Evolutionary conservation across 2,329 filamentous ascomycete genomes (phyloP).

Genomic region (Erysiphe neolycopersici): DNA sequence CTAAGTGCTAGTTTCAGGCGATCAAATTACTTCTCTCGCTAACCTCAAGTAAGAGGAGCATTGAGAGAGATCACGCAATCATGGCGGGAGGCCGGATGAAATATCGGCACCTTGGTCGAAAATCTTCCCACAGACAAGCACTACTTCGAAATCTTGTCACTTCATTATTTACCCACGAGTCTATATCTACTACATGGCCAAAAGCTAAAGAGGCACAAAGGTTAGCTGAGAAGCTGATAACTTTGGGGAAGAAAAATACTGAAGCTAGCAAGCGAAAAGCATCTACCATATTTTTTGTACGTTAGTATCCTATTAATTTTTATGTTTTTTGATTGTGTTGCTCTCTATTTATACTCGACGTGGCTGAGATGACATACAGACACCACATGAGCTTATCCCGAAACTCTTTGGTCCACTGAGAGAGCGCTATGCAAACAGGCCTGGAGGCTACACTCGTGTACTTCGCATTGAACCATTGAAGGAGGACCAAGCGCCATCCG

Average conservation of each 20-base stretch:
- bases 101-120: conserved; percentile 69
- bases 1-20: no score
- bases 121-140: conserved; percentile 68
- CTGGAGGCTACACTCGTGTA: conserved; percentile 86
- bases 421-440: conserved; percentile 49
- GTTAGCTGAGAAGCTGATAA: conserved; percentile 82
- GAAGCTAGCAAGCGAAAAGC: conserved; percentile 51
- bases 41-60: neutral
- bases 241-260: conserved; percentile 77
- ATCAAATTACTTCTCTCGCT: neutral
- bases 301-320: conserved; percentile 10
- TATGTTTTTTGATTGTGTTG: neutral
- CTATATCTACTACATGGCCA: conserved; percentile 80
- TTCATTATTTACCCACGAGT: conserved; percentile 76
- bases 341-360: neutral
- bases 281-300: conserved; percentile 63
- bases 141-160: conserved; percentile 90
- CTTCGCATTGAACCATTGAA: conserved; percentile 76
- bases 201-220: conserved; percentile 95
- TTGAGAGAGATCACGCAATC: conserved; percentile 1
- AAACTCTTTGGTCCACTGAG: conserved; percentile 73
- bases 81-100: conserved; percentile 77
- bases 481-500: conserved; percentile 62
- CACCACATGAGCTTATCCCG: conserved; percentile 40
- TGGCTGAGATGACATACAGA: conserved; percentile 20